Percentiles rank a stretch among this genome's conserved stretches.
Evolutionary conservation across 768 basidiomycete species (phyloP).

Genomic region (Termitomyces sp.): DNA sequence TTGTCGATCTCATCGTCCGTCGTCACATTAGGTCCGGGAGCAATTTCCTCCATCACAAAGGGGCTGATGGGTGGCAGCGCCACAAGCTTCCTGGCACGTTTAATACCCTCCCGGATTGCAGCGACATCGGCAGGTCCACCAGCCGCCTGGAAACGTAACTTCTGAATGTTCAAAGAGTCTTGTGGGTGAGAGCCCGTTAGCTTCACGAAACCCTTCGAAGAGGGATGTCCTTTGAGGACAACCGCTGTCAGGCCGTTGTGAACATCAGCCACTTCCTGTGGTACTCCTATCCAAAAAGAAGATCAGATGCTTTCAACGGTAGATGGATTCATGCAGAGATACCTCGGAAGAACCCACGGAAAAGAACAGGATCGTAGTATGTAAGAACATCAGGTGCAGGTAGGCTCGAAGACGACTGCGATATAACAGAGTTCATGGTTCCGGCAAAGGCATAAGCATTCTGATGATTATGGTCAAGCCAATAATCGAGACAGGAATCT

Average conservation of each 20-base stretch:
- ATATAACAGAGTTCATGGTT: slow-evolving; percentile 16
- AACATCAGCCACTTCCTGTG: slow-evolving; percentile 16
- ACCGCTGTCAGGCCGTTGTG: slow-evolving; percentile 20
- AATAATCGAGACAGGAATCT: slow-evolving; percentile 24
- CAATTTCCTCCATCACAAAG: slow-evolving; percentile 16
- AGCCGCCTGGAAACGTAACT: slow-evolving; percentile 21
- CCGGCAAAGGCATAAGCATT: slow-evolving; percentile 23
- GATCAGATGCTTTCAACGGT: not conserved
- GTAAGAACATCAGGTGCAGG: slow-evolving; percentile 22
- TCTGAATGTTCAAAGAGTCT: slow-evolving; percentile 23
- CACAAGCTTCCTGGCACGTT: slow-evolving; percentile 17
- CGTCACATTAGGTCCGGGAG: slow-evolving; percentile 15
- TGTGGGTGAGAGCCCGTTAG: slow-evolving; percentile 25
- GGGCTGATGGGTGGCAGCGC: slow-evolving; percentile 9
- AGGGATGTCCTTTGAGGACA: slow-evolving; percentile 22
- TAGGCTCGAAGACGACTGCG: slow-evolving; percentile 17
- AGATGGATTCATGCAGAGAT: not conserved
- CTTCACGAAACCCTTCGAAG: slow-evolving; percentile 23
- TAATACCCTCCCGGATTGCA: slow-evolving; percentile 21
- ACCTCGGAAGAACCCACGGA: slow-evolving; percentile 24
- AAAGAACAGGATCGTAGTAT: slow-evolving; percentile 19
- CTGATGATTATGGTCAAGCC: slow-evolving; percentile 15
- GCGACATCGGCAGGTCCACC: slow-evolving; percentile 19
- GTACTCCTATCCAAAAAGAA: slow-evolving; percentile 10
- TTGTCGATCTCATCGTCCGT: slow-evolving; percentile 19